Percentiles rank a stretch among this genome's conserved stretches.
These are phyloP conservation scores for Penicillium paxilli DNA, from an alignment of 495 filamentous ascomycete genomes.

Conservation along the genomic window DNA sequence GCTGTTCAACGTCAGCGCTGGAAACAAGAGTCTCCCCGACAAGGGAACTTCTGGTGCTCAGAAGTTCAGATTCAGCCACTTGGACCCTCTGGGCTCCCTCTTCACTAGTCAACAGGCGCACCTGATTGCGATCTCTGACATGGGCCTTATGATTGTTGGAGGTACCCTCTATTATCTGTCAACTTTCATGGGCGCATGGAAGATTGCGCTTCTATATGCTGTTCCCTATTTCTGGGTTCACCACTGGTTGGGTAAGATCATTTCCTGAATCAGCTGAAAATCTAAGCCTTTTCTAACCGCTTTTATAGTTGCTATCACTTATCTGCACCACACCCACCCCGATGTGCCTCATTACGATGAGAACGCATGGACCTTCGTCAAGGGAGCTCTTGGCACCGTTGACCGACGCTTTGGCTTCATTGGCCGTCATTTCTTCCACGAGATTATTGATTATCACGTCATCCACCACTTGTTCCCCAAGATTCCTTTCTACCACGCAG, in stretches of 20 bases:
- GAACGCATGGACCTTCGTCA: conserved; percentile 78
- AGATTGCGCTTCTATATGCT: conserved; percentile 50
- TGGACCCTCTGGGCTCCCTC: conserved; percentile 58
- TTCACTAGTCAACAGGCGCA: conserved; percentile 59
- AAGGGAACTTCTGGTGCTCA: conserved; percentile 38
- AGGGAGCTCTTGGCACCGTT: conserved; percentile 82
- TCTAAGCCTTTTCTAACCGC: no score
- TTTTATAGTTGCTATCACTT: conserved; percentile 72
- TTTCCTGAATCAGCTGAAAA: no score
- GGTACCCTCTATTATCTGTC: conserved; percentile 43
- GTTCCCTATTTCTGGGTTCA: conserved; percentile 62
- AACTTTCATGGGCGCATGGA: conserved; percentile 49
- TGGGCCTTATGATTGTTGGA: conserved; percentile 51
- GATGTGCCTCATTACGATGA: conserved; percentile 79
- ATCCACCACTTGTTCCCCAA: conserved; percentile 83
- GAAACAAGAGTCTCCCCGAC: conserved; percentile 40
- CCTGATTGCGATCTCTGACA: conserved; percentile 59
- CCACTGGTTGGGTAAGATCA: conserved; percentile 59
- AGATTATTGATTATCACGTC: conserved; percentile 91
- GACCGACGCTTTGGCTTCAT: conserved; percentile 90
- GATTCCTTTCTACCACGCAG: conserved; percentile 90
- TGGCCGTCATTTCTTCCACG: conserved; percentile 81
- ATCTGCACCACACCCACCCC: conserved; percentile 88
- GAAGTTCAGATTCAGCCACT: conserved; percentile 56
- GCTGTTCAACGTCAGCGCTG: conserved; percentile 54